phyloP scores from a whole-genome alignment of 1,139 yeast species.

The Sugiyamaella novakii region DNA sequence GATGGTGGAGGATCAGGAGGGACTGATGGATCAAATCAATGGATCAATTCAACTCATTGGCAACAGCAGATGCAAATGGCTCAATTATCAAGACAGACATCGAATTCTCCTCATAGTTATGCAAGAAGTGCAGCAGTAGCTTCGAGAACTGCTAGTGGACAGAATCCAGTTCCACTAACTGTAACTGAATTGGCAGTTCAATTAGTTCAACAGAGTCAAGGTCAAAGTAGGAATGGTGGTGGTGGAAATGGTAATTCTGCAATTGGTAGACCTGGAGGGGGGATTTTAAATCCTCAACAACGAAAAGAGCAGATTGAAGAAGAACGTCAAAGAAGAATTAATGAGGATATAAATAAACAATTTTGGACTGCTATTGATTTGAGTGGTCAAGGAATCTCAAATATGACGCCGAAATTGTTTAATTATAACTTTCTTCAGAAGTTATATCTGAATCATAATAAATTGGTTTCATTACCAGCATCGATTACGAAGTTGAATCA shows the following conservation, averaged over 20 bases:
- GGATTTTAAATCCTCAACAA: conserved; percentile 42
- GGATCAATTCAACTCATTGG: conserved; percentile 61
- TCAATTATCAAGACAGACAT: conserved; percentile 71
- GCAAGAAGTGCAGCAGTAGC: conserved; percentile 91
- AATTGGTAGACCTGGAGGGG: conserved; percentile 18
- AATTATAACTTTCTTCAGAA: conserved; percentile 84
- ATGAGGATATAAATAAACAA: conserved; percentile 71
- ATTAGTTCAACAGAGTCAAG: conserved; percentile 38
- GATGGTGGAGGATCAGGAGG: conserved; percentile 1
- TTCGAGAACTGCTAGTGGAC: conserved; percentile 45
- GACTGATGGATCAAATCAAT: neutral
- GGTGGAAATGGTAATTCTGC: conserved; percentile 21
- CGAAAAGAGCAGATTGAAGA: conserved; percentile 71
- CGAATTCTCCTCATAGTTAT: conserved; percentile 73
- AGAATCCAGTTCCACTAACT: conserved; percentile 33
- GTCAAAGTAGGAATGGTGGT: conserved; percentile 42
- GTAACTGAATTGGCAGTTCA: conserved; percentile 44
- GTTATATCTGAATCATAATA: conserved; percentile 84
- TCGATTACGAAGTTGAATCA: conserved; percentile 69
- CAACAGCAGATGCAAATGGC: conserved; percentile 84
- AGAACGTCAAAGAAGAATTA: conserved; percentile 74
- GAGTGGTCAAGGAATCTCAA: conserved; percentile 82
- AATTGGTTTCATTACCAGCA: conserved; percentile 68
- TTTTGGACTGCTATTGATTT: conserved; percentile 94
- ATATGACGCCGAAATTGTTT: conserved; percentile 72